A percentile compares a stretch with the other conserved stretches of the same genome.
Evolutionary conservation across 441 rosid genomes (phyloP).

Genomic region (Bruguiera hainesii): DNA sequence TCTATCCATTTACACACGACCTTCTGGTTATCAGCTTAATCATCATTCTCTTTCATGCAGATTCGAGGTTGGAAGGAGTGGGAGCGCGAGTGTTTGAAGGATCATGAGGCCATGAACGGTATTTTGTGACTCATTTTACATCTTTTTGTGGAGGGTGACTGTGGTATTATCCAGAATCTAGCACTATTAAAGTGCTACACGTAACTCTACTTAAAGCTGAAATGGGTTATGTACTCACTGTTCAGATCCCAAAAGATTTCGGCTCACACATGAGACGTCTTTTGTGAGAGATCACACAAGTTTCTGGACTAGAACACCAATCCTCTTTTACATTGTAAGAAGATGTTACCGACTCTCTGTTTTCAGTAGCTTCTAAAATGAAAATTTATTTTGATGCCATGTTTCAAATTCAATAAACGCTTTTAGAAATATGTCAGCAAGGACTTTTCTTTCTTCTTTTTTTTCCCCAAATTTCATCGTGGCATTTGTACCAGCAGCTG

Average conservation of each 20-base stretch:
- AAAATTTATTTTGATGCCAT: no score
- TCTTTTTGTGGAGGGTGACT: not conserved
- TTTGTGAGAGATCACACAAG: slow-evolving; percentile 71
- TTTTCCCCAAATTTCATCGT: no score
- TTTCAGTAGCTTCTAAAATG: no score
- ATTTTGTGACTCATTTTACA: not conserved
- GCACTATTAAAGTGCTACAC: not conserved
- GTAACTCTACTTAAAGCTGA: not conserved
- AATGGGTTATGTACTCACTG: slow-evolving; percentile 14
- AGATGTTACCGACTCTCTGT: not conserved
- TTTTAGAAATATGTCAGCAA: no score
- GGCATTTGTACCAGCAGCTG: no score
- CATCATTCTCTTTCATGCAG: slow-evolving; percentile 32
- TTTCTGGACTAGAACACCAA: slow-evolving; percentile 45
- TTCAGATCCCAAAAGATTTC: slow-evolving; percentile 72
- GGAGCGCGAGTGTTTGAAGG: slow-evolving; percentile 48
- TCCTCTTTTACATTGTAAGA: slow-evolving; percentile 64
- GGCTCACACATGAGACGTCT: slow-evolving; percentile 92
- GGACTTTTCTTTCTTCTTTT: no score
- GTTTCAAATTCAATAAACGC: no score
- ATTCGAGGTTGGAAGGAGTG: slow-evolving; percentile 75
- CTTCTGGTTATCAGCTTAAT: no score
- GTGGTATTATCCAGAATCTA: not conserved
- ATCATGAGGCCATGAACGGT: slow-evolving; percentile 51
- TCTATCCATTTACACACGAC: no score